phyloP scores from a whole-genome alignment of 2,329 filamentous ascomycete genomes.

The Exophiala sideris region DNA sequence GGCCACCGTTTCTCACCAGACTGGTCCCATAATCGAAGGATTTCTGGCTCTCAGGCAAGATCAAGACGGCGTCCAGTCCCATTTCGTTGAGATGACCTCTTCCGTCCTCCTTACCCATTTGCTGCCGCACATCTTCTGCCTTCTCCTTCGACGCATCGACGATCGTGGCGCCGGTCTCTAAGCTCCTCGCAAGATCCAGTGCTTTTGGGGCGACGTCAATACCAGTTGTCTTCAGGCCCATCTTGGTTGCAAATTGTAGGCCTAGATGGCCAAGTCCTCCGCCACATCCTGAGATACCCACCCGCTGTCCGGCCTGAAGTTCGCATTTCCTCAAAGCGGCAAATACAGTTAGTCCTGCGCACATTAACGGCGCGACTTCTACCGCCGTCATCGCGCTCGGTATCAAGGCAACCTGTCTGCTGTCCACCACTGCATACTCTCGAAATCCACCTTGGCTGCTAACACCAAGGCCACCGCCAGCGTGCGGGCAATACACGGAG shows the following conservation, averaged over 20 bases:
- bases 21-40: constrained; percentile 35
- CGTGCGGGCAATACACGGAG: constrained; percentile 10
- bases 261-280: constrained; percentile 33
- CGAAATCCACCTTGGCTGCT: constrained; percentile 21
- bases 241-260: constrained; percentile 31
- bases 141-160: constrained; percentile 36
- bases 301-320: constrained; percentile 18
- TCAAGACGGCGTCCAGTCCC: constrained; percentile 46
- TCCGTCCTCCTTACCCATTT: constrained; percentile 23
- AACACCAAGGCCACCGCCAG: constrained; percentile 11
- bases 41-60: constrained; percentile 39
- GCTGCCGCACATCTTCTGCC: constrained; percentile 32
- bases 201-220: constrained; percentile 7
- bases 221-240: constrained; percentile 27
- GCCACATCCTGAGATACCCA: constrained; percentile 36
- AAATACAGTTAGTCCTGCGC: constrained; percentile 42
- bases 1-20: constrained; percentile 32
- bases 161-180: constrained; percentile 54
- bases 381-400: constrained; percentile 35
- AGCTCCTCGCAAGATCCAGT: constrained; percentile 56
- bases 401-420: constrained; percentile 23
- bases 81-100: constrained; percentile 33
- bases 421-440: constrained; percentile 27
- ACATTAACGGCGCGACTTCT: constrained; percentile 42
- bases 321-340: constrained; percentile 36